These are phyloP conservation scores for Francoa sonchifolia DNA, from an alignment of 441 rosid species.

Conservation along the genomic window DNA sequence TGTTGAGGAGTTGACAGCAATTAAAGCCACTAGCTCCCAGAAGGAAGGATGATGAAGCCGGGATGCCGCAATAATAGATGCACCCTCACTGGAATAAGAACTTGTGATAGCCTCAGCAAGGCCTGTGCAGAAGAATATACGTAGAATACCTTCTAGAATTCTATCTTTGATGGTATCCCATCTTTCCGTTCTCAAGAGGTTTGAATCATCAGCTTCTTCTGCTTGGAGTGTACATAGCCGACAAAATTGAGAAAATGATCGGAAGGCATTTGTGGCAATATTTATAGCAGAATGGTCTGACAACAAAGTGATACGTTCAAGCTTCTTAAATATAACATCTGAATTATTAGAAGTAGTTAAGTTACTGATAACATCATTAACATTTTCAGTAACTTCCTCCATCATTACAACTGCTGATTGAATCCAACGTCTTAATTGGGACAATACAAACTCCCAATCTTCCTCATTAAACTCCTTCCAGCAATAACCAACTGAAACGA, in stretches of 20 bases:
- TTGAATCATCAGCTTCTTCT: slow-evolving; percentile 22
- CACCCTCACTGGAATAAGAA: slow-evolving; percentile 49
- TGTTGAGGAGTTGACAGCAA: slow-evolving; percentile 46
- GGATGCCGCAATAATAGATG: slow-evolving; percentile 49
- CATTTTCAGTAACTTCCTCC: slow-evolving; percentile 81
- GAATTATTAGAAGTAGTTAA: slow-evolving; percentile 28
- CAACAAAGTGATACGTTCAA: slow-evolving; percentile 39
- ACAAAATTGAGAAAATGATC: slow-evolving; percentile 47
- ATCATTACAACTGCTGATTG: slow-evolving; percentile 80
- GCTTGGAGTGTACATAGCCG: slow-evolving; percentile 24
- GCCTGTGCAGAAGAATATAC: slow-evolving; percentile 81
- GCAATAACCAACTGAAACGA: slow-evolving; percentile 72
- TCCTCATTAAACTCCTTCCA: slow-evolving; percentile 66
- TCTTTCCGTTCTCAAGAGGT: slow-evolving; percentile 29
- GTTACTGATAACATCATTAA: slow-evolving; percentile 37
- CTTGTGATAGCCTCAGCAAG: slow-evolving; percentile 73
- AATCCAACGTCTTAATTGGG: slow-evolving; percentile 54
- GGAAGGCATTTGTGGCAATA: slow-evolving; percentile 57
- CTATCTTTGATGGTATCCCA: slow-evolving; percentile 55
- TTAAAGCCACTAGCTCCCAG: slow-evolving; percentile 78
- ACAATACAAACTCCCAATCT: slow-evolving; percentile 80
- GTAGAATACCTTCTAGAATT: slow-evolving; percentile 72
- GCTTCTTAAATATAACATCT: slow-evolving; percentile 33
- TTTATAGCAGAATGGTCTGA: slow-evolving; percentile 39
- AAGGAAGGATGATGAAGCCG: slow-evolving; percentile 44